Percentiles rank a stretch among this genome's conserved stretches.
These are phyloP conservation scores for Pulicaria dysenterica DNA, from an alignment of 129 eudicot genomes.

Conservation along the genomic window DNA sequence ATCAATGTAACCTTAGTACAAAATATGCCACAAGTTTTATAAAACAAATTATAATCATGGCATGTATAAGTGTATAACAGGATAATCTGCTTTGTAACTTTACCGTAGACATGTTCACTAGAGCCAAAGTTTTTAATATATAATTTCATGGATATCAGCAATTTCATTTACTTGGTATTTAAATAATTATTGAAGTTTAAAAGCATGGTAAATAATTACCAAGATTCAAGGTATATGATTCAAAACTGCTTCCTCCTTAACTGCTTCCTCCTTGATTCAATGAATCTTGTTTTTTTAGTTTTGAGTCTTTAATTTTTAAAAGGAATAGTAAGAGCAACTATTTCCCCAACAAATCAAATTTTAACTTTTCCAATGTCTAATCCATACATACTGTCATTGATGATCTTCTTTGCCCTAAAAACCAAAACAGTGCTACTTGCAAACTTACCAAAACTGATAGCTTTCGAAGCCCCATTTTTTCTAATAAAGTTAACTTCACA, in stretches of 20 bases:
- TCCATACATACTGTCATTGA: too few relatives aligned
- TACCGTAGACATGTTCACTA: slow-evolving; percentile 11
- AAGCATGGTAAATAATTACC: background rate
- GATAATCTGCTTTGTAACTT: background rate
- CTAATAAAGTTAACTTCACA: background rate
- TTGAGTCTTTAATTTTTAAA: background rate
- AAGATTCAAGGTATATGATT: slow-evolving; percentile 2
- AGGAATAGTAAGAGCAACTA: background rate
- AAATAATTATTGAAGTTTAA: background rate
- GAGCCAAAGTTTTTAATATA: background rate
- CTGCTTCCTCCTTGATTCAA: background rate
- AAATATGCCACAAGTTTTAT: background rate
- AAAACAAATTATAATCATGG: background rate
- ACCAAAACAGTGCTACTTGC: slow-evolving; percentile 4
- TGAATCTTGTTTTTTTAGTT: background rate
- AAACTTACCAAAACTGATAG: background rate
- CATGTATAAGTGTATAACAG: background rate
- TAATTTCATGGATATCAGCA: background rate
- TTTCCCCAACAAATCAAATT: background rate
- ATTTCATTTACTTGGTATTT: background rate
- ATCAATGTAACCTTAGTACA: slow-evolving; percentile 33
- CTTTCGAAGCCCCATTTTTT: background rate
- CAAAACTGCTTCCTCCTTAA: slow-evolving; percentile 3
- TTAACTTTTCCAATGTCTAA: too few relatives aligned
- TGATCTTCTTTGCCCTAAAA: too few relatives aligned